Conservation (phyloP, 2,329 filamentous ascomycete genomes). For the Talaromyces piceae region DNA sequence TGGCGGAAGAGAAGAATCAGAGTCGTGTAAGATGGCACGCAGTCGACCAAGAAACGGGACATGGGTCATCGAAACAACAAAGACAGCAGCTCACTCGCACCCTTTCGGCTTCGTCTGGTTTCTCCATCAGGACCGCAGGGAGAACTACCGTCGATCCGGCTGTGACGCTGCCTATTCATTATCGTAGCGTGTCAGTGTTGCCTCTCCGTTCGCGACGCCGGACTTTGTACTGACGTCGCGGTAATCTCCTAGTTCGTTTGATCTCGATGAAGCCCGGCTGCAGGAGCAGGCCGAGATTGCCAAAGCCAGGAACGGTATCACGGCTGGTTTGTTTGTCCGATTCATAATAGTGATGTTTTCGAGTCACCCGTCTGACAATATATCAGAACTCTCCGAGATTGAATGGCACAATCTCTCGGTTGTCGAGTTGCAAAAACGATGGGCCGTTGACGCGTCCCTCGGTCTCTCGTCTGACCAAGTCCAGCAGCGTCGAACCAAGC, state of each 20-base stretch:
- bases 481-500: constrained; percentile 47
- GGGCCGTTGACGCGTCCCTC: constrained; percentile 48
- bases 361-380: too few species aligned
- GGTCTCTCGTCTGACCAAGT: constrained; percentile 57
- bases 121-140: constrained; percentile 11
- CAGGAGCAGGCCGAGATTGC: constrained; percentile 36
- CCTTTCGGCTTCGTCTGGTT: constrained; percentile 5
- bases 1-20: neutral
- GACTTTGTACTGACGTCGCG: constrained; percentile 5
- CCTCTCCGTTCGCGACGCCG: neutral
- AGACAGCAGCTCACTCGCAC: constrained; percentile 10
- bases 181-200: constrained; percentile 21
- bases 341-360: neutral
- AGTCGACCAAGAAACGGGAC: constrained; percentile 12
- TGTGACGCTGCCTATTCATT: constrained; percentile 23
- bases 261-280: constrained; percentile 50
- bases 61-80: neutral
- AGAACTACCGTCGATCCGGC: constrained; percentile 17
- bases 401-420: constrained; percentile 60
- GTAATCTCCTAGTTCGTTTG: constrained; percentile 38
- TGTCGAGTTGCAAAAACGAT: constrained; percentile 52
- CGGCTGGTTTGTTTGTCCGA: constrained; percentile 32
- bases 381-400: constrained; percentile 49
- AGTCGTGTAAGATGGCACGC: constrained; percentile 11
- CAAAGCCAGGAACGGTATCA: constrained; percentile 39